These are phyloP conservation scores for Clavispora vitiphila DNA, from an alignment of 805 yeast genomes.

Conservation along the genomic window DNA sequence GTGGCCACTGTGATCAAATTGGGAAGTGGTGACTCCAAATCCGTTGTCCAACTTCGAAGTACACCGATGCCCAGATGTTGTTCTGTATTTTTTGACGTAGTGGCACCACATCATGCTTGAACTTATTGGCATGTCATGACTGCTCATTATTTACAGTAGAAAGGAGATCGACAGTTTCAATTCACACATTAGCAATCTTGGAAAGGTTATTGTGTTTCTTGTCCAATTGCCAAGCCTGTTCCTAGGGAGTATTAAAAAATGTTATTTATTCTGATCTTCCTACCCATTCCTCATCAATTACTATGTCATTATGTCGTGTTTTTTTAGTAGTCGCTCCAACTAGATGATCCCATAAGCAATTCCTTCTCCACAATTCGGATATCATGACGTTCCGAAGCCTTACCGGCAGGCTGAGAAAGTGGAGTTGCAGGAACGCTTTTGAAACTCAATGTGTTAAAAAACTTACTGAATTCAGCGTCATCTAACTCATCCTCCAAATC, in stretches of 20 bases:
- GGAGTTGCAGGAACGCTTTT: conserved; percentile 3
- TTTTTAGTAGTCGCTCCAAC: conserved; percentile 10
- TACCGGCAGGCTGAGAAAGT: not conserved
- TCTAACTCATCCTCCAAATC: conserved; percentile 24
- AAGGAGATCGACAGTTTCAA: too few species aligned
- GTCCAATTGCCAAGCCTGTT: not conserved
- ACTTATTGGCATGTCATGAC: too few species aligned
- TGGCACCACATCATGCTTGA: too few species aligned
- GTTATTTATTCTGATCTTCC: not conserved
- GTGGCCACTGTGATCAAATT: not conserved
- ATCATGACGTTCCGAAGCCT: conserved; percentile 3
- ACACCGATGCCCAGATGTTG: too few species aligned
- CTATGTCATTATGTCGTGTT: not conserved
- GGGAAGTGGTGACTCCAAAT: too few species aligned
- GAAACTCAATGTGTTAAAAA: conserved; percentile 12
- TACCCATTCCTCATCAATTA: not conserved
- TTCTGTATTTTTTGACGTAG: too few species aligned
- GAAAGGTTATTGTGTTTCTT: too few species aligned
- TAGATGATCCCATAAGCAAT: conserved; percentile 5
- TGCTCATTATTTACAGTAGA: too few species aligned
- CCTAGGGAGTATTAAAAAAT: not conserved
- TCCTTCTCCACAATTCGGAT: conserved; percentile 12
- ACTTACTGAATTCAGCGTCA: conserved; percentile 21
- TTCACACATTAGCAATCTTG: too few species aligned
- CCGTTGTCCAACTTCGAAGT: too few species aligned